Evolutionary conservation across 805 yeast genomes (phyloP).

Genomic region (Teunomyces panamensis): DNA sequence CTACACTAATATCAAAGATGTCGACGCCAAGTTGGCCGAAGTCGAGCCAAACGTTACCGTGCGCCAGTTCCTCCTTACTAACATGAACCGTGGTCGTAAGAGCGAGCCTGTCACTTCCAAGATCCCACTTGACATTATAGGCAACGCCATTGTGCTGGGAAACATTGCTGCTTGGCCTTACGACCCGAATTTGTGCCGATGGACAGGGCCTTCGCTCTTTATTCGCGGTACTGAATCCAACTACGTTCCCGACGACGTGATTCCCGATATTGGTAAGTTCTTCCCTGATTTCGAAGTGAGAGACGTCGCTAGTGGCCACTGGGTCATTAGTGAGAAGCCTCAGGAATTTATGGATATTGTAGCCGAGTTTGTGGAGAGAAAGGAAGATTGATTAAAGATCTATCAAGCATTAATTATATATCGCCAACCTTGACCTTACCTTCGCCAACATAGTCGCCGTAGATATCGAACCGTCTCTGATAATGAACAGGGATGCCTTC

Average conservation of each 20-base stretch:
- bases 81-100: slow-evolving; percentile 47
- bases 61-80: slow-evolving; percentile 76
- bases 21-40: slow-evolving; percentile 57
- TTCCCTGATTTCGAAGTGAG: slow-evolving; percentile 75
- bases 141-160: slow-evolving; percentile 61
- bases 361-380: slow-evolving; percentile 57
- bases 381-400: slow-evolving; percentile 26
- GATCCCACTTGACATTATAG: slow-evolving; percentile 71
- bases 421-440: slow-evolving; percentile 29
- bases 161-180: slow-evolving; percentile 76
- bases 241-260: slow-evolving; percentile 79
- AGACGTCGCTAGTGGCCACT: slow-evolving; percentile 85
- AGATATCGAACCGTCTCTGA: slow-evolving; percentile 42
- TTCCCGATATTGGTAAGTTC: slow-evolving; percentile 68
- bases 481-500: slow-evolving; percentile 41
- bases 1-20: slow-evolving; percentile 57
- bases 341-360: slow-evolving; percentile 63
- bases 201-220: slow-evolving; percentile 72
- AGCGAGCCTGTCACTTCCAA: slow-evolving; percentile 46
- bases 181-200: slow-evolving; percentile 50
- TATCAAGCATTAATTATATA: slow-evolving; percentile 5
- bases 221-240: slow-evolving; percentile 73
- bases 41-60: slow-evolving; percentile 61
- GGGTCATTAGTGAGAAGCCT: slow-evolving; percentile 90
- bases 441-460: slow-evolving; percentile 39